These are phyloP conservation scores for Dactylonectria macrodidyma DNA, from an alignment of 2,329 filamentous ascomycete genomes.

Conservation along the genomic window DNA sequence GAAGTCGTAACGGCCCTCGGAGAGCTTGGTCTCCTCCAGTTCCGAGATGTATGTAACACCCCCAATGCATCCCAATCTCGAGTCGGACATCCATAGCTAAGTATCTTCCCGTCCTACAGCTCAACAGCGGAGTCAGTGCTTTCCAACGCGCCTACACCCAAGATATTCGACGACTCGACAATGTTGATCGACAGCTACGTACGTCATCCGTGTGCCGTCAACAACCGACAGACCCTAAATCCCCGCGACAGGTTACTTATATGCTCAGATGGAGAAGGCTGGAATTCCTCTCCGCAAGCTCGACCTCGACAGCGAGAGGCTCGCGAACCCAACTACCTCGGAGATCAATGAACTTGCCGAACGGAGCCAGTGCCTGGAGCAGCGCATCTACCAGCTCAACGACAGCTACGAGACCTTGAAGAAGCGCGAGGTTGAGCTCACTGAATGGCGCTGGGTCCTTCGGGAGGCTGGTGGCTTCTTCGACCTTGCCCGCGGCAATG, in stretches of 20 bases:
- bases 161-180: conserved; percentile 96
- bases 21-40: conserved; percentile 96
- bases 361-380: conserved; percentile 91
- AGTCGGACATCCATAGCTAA: conserved; percentile 42
- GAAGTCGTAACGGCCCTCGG: conserved; percentile 97
- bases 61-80: too few relatives aligned
- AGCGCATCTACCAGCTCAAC: conserved; percentile 91
- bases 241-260: conserved; percentile 82
- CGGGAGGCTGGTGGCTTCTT: conserved; percentile 98
- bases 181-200: conserved; percentile 98
- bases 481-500: conserved; percentile 94
- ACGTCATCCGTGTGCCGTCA: conserved; percentile 67
- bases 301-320: conserved; percentile 88
- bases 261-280: conserved; percentile 94
- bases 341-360: conserved; percentile 98
- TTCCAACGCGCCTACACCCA: conserved; percentile 98
- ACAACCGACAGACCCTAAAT: conserved; percentile 47
- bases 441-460: conserved; percentile 98
- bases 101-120: conserved; percentile 63
- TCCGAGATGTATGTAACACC: conserved; percentile 83
- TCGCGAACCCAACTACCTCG: conserved; percentile 89
- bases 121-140: conserved; percentile 92
- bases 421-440: conserved; percentile 96
- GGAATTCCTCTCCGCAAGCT: conserved; percentile 89
- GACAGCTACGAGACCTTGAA: conserved; percentile 99